Conservation (phyloP, 2,329 filamentous ascomycete genomes). For the Fusarium setosum region DNA sequence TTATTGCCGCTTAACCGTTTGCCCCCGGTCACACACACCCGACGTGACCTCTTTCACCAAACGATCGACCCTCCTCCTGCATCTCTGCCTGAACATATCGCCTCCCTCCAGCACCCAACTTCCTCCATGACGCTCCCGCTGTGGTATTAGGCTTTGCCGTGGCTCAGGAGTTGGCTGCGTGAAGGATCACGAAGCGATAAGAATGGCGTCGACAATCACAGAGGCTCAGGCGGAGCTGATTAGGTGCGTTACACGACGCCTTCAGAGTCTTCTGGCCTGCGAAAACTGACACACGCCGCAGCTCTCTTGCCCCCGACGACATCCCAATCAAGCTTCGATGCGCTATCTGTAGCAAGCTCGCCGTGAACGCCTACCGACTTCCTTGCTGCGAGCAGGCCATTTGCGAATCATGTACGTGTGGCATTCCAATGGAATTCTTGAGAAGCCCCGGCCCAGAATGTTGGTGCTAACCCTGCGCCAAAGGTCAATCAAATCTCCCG, state of each 20-base stretch:
- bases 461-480: slow-evolving; percentile 27
- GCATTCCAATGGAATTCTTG: not conserved
- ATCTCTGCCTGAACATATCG: slow-evolving; percentile 24
- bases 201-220: slow-evolving; percentile 53
- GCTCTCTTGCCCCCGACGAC: slow-evolving; percentile 82
- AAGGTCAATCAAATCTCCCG: slow-evolving; percentile 81
- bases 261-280: slow-evolving; percentile 2
- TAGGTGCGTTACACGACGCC: slow-evolving; percentile 52
- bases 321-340: slow-evolving; percentile 97
- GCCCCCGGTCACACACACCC: slow-evolving; percentile 15
- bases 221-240: slow-evolving; percentile 70
- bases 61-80: slow-evolving; percentile 17
- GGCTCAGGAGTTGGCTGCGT: slow-evolving; percentile 28
- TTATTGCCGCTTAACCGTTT: slow-evolving; percentile 1
- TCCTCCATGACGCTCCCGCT: slow-evolving; percentile 40
- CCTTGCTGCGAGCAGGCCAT: slow-evolving; percentile 97
- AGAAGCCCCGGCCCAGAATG: not conserved
- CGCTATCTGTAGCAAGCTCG: slow-evolving; percentile 91
- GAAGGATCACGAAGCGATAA: slow-evolving; percentile 16
- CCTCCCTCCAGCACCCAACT: slow-evolving; percentile 12
- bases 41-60: slow-evolving; percentile 19
- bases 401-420: slow-evolving; percentile 80
- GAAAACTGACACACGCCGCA: slow-evolving; percentile 53
- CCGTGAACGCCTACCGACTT: slow-evolving; percentile 88
- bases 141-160: slow-evolving; percentile 35